Conservation (phyloP, 495 filamentous ascomycete genomes). For the Durotheca rogersii region DNA sequence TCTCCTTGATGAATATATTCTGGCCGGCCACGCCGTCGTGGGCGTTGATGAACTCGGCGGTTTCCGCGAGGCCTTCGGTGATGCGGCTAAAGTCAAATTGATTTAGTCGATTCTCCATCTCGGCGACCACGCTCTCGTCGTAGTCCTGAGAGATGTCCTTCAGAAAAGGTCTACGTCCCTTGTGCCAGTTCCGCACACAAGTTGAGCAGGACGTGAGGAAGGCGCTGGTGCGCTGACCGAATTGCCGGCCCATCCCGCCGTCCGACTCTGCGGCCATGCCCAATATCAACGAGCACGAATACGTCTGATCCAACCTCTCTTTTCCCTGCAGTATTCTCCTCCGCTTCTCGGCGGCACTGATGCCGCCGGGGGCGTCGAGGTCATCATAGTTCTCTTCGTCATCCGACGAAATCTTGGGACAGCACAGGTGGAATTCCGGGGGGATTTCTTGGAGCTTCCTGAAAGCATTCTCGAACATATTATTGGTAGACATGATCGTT, state of each 20-base stretch:
- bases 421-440: slow-evolving; percentile 40
- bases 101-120: slow-evolving; percentile 47
- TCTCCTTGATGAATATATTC: slow-evolving; percentile 36
- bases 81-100: slow-evolving; percentile 43
- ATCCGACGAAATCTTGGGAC: slow-evolving; percentile 44
- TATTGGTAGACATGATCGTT: slow-evolving; percentile 24
- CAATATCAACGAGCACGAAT: slow-evolving; percentile 66
- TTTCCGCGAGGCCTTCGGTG: slow-evolving; percentile 37
- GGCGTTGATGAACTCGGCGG: slow-evolving; percentile 42
- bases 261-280: slow-evolving; percentile 65
- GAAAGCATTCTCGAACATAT: slow-evolving; percentile 27
- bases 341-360: slow-evolving; percentile 40
- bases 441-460: slow-evolving; percentile 45
- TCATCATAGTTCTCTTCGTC: slow-evolving; percentile 57
- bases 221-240: slow-evolving; percentile 48
- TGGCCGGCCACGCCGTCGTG: slow-evolving; percentile 37
- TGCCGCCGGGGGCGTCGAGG: slow-evolving; percentile 39
- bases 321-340: slow-evolving; percentile 50
- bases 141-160: slow-evolving; percentile 58
- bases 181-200: slow-evolving; percentile 81
- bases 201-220: slow-evolving; percentile 69
- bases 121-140: slow-evolving; percentile 31
- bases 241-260: slow-evolving; percentile 57
- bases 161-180: slow-evolving; percentile 62
- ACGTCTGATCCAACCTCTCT: slow-evolving; percentile 55